Evolutionary conservation across 768 basidiomycete genomes (phyloP), one percentile per base, ranked within the genome.

Genomic region (Suillus cothurnatus): DNA sequence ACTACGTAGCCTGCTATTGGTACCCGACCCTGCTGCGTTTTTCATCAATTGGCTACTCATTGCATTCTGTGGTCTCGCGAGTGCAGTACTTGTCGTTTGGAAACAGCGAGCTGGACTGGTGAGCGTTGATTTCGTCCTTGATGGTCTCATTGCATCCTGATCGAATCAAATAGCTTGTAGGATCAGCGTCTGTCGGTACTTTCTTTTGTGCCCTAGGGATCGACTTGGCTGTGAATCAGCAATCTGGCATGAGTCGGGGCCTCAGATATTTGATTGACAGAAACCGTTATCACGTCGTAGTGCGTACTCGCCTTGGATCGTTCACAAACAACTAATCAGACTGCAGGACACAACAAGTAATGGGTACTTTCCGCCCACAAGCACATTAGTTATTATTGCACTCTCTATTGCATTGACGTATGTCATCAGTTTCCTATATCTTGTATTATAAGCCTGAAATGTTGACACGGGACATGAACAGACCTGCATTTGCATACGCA

Each of bases 241-340:
- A 91, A 70, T 74, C 77, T 6, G 90, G 89, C 6, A 82, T 89
- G 81, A 87, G 88, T 68, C 77, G 83, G 26, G 89, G 89, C 3
- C 78, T 91, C 36, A 82, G 90, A 26, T 85, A 81, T 69, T 79
- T 91, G 17, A 82, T 90, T 65, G 90, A 91, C 70, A 79, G 85
- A 52, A 91, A 91, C 68, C 70, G 78, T 12, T 81, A 83, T 32
- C 89, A 91, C 75, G 72, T 79, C 61, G 77, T 81, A 64, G 88
- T 89, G 66, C 64, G 85, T 76, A 26, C 60, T 23, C 52, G 15
- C 61, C 23, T 45, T 26, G 31, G 15, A 6, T 49, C 6, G 49
- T 26, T 62, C 59, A 61, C n/a, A 32, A 57, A 57, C 65, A 26
- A 66, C 60, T 61, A 56, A 31, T 36, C 52, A 28, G 65, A 57